Evolutionary conservation across 2,329 filamentous ascomycete species (phyloP), one percentile per base, ranked within the genome.

Genomic region (Calonectria leucothoes): DNA sequence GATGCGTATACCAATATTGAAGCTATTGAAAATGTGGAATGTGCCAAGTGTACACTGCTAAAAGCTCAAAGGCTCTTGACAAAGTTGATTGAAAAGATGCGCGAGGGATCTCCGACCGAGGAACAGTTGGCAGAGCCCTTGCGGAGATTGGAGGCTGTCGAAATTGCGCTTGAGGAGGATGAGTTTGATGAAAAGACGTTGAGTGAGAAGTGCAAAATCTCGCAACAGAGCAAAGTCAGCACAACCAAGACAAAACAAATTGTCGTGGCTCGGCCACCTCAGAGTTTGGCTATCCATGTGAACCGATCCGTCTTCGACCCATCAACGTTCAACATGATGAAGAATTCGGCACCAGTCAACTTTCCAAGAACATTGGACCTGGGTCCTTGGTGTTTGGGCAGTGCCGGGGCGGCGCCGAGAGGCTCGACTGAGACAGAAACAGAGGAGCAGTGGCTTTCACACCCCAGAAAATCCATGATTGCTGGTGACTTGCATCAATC

Each of bases 301-400:
- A 98, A 98, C 81, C 91, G 97, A 49, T 98, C 96, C 65, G 91
- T 97, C 0, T 98, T 98, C 79, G 94, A 98, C 79, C 95, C 97
- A 77, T 88, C 87, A 64, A 97, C 95, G 0, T 95, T 95, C 6
- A 87, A 91, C 73, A 91, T 95, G 83, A 92, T 91, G 81, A 98
- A 98, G 84, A 98, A 98, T 79, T 91, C 91, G 39, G 94, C 96
- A 0, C 88, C 89, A 0, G 94, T 99, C 23, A 88, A 88, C 27
- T 98, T 98, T 78, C 95, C 96, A 0, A 88, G 88, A 73, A 86
- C 86, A 0, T 86, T 98, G 23, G 93, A 98, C 81, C 85, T 99
- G 2, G 93, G 92, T 0, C 91, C 92, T n/a, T 98, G 95, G 96
- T 96, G 93, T 81, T 86, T 98, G 33, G 94, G 94, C 2, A 94